Percentiles rank a stretch among this genome's conserved stretches.
Evolutionary conservation across 202 grass and related monocot genomes (phyloP).

Genomic region (Tripidium arundinaceum): DNA sequence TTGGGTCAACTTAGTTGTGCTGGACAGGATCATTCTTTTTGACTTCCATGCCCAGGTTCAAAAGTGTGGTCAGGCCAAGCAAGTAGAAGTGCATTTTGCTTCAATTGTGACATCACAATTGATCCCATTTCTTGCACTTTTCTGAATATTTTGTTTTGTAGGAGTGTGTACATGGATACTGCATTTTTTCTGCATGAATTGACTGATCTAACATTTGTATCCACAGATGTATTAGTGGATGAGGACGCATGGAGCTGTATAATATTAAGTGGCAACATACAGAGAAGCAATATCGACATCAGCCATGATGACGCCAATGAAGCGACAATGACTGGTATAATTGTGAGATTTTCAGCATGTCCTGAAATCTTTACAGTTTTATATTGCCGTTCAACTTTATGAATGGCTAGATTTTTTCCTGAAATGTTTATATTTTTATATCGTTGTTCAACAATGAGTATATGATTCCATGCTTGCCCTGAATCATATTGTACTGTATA

Average conservation of each 20-base stretch:
- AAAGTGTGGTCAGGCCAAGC: slow-evolving; percentile 11
- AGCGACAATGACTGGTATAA: slow-evolving; percentile 18
- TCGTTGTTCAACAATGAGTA: no score
- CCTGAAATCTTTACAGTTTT: no score
- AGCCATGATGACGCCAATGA: slow-evolving; percentile 28
- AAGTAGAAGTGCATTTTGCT: slow-evolving; percentile 5
- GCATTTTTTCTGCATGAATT: slow-evolving; percentile 32
- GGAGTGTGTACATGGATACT: background rate
- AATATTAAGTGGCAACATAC: background rate
- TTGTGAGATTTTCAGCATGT: slow-evolving; percentile 20
- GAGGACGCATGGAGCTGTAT: slow-evolving; percentile 20
- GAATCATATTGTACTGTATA: background rate
- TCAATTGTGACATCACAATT: slow-evolving; percentile 12
- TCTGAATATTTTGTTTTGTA: slow-evolving; percentile 5
- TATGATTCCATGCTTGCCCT: background rate
- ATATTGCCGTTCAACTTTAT: no score
- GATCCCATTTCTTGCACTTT: background rate
- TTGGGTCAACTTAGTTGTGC: slow-evolving; percentile 12
- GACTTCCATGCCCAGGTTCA: background rate
- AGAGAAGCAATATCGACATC: slow-evolving; percentile 18
- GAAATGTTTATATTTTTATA: no score
- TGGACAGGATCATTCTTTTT: slow-evolving; percentile 11
- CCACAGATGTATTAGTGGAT: slow-evolving; percentile 27
- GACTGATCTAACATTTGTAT: slow-evolving; percentile 40
- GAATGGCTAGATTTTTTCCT: no score